Conservation (phyloP, 495 filamentous ascomycete species). For the Aspergillus carlsbadensis region DNA sequence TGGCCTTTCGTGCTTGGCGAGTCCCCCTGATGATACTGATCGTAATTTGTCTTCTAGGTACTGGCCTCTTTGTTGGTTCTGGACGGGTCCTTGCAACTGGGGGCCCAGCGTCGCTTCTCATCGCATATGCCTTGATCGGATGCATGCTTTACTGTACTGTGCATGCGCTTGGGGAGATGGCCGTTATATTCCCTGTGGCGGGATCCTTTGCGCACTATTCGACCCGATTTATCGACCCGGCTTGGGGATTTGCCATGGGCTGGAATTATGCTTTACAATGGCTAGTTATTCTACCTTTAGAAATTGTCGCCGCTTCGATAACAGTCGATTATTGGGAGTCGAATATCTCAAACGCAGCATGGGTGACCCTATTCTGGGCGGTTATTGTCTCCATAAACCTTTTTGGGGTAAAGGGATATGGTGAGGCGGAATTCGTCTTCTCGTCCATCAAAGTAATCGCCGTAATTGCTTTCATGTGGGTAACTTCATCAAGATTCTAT, state of each 20-base stretch:
- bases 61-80: conserved; percentile 87
- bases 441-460: conserved; percentile 83
- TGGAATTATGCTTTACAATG: conserved; percentile 98
- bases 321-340: conserved; percentile 85
- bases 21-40: not conserved
- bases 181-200: conserved; percentile 85
- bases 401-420: conserved; percentile 83
- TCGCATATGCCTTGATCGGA: conserved; percentile 81
- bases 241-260: conserved; percentile 98
- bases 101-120: conserved; percentile 80
- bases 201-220: conserved; percentile 93
- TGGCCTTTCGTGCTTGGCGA: not conserved
- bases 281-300: conserved; percentile 83
- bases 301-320: conserved; percentile 87
- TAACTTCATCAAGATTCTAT: conserved; percentile 3
- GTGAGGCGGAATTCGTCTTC: conserved; percentile 89
- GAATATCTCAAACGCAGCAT: conserved; percentile 66
- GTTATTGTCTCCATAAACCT: conserved; percentile 78
- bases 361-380: conserved; percentile 79
- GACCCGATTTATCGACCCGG: conserved; percentile 87
- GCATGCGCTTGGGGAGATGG: conserved; percentile 89
- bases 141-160: conserved; percentile 90
- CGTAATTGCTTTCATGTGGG: conserved; percentile 85
- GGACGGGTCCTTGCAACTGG: conserved; percentile 74
- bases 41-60: conserved; percentile 50